Percentiles rank a stretch among this genome's conserved stretches.
Evolutionary conservation across 176 grass and related monocot genomes (phyloP).

Genomic region (Lolium rigidum): DNA sequence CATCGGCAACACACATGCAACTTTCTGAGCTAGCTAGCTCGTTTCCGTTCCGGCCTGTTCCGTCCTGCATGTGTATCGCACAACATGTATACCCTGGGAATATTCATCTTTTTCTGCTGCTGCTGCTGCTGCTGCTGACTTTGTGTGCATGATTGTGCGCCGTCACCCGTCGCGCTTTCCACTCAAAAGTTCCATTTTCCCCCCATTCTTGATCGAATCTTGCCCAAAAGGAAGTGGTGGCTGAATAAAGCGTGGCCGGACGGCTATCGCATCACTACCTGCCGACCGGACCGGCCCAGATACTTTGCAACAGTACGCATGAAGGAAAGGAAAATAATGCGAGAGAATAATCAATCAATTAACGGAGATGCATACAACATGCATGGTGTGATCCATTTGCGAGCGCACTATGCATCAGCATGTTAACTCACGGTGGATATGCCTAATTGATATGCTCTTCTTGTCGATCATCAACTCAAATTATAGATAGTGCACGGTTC

Average conservation of each 20-base stretch:
- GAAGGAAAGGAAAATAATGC: background rate
- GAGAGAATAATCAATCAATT: no score
- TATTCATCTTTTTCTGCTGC: background rate
- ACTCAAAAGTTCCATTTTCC: background rate
- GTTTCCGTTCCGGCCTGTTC: background rate
- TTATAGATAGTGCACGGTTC: background rate
- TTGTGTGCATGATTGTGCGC: background rate
- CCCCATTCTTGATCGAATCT: background rate
- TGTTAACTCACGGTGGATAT: background rate
- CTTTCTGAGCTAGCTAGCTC: no score
- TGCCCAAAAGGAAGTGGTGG: background rate
- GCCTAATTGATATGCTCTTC: conserved; percentile 11
- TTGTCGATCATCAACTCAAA: background rate
- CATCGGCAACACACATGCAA: no score
- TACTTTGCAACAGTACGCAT: background rate
- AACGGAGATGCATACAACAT: no score
- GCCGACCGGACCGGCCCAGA: conserved; percentile 5
- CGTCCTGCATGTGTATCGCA: background rate
- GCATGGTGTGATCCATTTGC: background rate
- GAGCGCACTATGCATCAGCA: background rate
- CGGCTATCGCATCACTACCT: background rate
- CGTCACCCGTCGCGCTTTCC: conserved; percentile 16
- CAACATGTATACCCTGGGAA: background rate
- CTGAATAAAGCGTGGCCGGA: background rate
- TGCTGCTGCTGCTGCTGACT: background rate